These are phyloP conservation scores for Emergomyces africanus DNA, from an alignment of 2,329 filamentous ascomycete species.

Conservation along the genomic window DNA sequence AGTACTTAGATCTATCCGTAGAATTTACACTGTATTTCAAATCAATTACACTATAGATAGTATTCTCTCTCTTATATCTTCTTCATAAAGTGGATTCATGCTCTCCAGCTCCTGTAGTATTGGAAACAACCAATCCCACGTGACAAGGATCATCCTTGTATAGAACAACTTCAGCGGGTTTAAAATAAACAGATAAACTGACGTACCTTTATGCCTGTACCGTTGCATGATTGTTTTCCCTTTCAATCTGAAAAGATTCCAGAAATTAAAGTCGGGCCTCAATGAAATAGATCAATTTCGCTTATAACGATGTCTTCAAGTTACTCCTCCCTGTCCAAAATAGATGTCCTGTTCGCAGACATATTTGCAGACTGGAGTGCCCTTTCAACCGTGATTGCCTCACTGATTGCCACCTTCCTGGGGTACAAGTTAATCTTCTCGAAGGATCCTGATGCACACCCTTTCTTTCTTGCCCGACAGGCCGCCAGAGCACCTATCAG, in stretches of 20 bases:
- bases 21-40: neutral
- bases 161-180: too few species aligned
- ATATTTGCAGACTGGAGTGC: slow-evolving; percentile 70
- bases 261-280: neutral
- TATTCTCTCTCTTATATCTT: neutral
- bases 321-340: slow-evolving; percentile 47
- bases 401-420: slow-evolving; percentile 53
- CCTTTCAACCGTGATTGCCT: slow-evolving; percentile 60
- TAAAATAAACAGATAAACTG: too few species aligned
- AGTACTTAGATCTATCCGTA: neutral
- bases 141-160: neutral
- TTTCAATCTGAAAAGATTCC: neutral
- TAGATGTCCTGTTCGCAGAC: slow-evolving; percentile 58
- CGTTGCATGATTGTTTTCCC: neutral
- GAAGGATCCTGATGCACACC: slow-evolving; percentile 80
- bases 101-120: neutral
- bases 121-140: neutral
- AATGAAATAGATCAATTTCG: neutral
- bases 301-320: slow-evolving; percentile 25
- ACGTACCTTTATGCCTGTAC: neutral
- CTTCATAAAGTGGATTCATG: neutral
- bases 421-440: slow-evolving; percentile 58
- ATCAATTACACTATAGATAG: neutral
- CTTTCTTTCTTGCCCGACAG: slow-evolving; percentile 79
- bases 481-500: slow-evolving; percentile 65